Percentiles rank a stretch among this genome's conserved stretches.
Conservation (phyloP, 257 asterid species). For the Solanum peruvianum region DNA sequence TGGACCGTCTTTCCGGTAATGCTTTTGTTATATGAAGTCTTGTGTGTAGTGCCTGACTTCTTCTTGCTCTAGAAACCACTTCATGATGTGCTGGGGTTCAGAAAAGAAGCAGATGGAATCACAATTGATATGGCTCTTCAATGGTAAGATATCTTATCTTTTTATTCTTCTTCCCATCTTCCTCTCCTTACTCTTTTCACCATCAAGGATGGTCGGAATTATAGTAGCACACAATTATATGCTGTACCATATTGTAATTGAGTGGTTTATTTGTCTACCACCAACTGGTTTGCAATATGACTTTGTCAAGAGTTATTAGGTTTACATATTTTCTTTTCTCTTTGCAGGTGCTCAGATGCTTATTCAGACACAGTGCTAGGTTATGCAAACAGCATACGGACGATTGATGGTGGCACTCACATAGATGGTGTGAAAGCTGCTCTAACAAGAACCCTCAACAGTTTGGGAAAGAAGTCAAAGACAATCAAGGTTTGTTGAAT, state of each 20-base stretch:
- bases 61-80: slow-evolving; percentile 63
- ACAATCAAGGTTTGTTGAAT: slow-evolving; percentile 49
- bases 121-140: slow-evolving; percentile 76
- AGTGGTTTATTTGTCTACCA: neutral
- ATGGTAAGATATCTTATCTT: slow-evolving; percentile 43
- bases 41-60: slow-evolving; percentile 12
- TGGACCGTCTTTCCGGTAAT: neutral
- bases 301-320: neutral
- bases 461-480: slow-evolving; percentile 83
- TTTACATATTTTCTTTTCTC: slow-evolving; percentile 5
- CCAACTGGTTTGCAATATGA: neutral
- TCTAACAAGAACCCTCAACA: slow-evolving; percentile 79
- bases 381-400: slow-evolving; percentile 96
- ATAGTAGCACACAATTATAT: neutral
- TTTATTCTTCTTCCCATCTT: neutral
- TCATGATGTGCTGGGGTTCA: slow-evolving; percentile 81
- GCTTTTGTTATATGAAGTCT: neutral
- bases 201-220: neutral
- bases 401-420: slow-evolving; percentile 96
- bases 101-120: slow-evolving; percentile 63
- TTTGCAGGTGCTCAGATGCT: slow-evolving; percentile 85
- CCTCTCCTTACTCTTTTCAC: neutral
- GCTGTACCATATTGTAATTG: neutral
- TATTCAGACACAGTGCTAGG: slow-evolving; percentile 89
- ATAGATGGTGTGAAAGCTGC: slow-evolving; percentile 92